A percentile compares a stretch with the other conserved stretches of the same genome.
Evolutionary conservation across 495 filamentous ascomycete species (phyloP).

Genomic region (Penicillium taxi): DNA sequence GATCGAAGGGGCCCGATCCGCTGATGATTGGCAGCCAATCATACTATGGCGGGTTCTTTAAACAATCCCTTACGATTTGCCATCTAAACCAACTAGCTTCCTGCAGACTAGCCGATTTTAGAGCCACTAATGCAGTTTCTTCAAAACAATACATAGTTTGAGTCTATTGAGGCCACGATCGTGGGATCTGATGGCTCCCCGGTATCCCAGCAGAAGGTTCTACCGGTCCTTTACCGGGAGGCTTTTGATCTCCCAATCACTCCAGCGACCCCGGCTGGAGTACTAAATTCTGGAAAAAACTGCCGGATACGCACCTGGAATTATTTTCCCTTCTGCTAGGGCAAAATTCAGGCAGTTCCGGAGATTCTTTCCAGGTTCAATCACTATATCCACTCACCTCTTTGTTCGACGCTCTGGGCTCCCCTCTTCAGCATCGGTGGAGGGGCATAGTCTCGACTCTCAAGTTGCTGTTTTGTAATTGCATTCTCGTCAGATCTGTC

Average conservation of each 20-base stretch:
- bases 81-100: constrained; percentile 18
- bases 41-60: constrained; percentile 8
- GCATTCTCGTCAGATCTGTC: constrained; percentile 17
- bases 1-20: constrained; percentile 2
- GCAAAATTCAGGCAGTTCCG: constrained; percentile 5
- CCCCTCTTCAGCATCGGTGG: too few species aligned
- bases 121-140: constrained; percentile 16
- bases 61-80: constrained; percentile 3
- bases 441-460: constrained; percentile 2
- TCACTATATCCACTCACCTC: background rate
- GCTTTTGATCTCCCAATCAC: background rate
- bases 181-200: background rate
- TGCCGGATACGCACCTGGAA: constrained; percentile 21
- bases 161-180: constrained; percentile 9
- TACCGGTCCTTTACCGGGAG: background rate
- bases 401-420: too few species aligned
- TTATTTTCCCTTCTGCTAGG: constrained; percentile 12
- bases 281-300: constrained; percentile 17
- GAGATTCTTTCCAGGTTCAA: constrained; percentile 4
- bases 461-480: constrained; percentile 5
- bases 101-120: constrained; percentile 24
- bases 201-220: background rate
- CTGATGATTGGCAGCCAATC: too few species aligned
- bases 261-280: constrained; percentile 7
- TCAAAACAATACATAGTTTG: constrained; percentile 11